These are phyloP conservation scores for Chloranthus sessilifolius DNA, from an alignment of 164 flowering plant species.

Conservation along the genomic window DNA sequence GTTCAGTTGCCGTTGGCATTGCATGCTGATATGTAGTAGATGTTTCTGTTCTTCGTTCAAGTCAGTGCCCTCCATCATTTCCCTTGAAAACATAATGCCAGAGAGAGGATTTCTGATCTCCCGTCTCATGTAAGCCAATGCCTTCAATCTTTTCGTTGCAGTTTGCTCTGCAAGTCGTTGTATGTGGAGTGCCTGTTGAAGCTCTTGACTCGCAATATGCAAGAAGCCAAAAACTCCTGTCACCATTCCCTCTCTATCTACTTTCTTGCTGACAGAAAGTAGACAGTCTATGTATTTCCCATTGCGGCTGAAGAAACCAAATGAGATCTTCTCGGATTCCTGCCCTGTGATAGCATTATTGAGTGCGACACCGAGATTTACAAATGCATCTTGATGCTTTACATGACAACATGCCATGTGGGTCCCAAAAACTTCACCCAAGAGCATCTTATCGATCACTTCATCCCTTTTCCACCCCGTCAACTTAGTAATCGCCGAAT, in stretches of 20 bases:
- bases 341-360: constrained; percentile 76
- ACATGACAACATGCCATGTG: constrained; percentile 72
- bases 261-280: constrained; percentile 72
- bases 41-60: constrained; percentile 68
- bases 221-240: constrained; percentile 96
- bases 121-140: constrained; percentile 73
- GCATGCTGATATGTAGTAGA: constrained; percentile 60
- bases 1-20: constrained; percentile 83
- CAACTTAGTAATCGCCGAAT: constrained; percentile 74
- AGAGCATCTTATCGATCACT: constrained; percentile 79
- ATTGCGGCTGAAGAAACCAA: constrained; percentile 62
- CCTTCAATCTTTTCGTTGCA: constrained; percentile 64
- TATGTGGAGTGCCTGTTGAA: constrained; percentile 89
- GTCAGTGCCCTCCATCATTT: constrained; percentile 73
- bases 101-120: constrained; percentile 81
- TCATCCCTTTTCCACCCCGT: constrained; percentile 71
- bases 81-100: constrained; percentile 75
- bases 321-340: constrained; percentile 69
- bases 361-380: constrained; percentile 67
- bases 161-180: constrained; percentile 80
- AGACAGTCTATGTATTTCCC: constrained; percentile 85
- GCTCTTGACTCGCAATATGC: constrained; percentile 89
- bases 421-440: constrained; percentile 90
- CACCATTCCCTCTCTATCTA: constrained; percentile 63
- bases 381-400: constrained; percentile 76